Percentiles rank a stretch among this genome's conserved stretches.
phyloP scores from a whole-genome alignment of 768 basidiomycete genomes.

The Suillus occidentalis region DNA sequence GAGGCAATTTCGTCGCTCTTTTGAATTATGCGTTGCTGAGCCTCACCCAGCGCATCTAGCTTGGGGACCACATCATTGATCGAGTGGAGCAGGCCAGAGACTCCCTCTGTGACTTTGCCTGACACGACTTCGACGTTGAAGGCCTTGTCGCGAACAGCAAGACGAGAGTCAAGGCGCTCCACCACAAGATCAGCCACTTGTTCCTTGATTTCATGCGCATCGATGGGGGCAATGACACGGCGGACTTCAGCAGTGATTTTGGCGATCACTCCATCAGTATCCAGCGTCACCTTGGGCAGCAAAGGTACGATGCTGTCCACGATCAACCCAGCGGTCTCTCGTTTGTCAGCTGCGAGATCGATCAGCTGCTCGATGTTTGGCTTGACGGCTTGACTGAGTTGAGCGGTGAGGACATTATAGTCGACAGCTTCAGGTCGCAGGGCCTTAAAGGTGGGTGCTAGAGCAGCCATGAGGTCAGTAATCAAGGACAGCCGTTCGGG shows the following conservation, averaged over 20 bases:
- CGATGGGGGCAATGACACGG: conserved; percentile 70
- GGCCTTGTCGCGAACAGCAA: conserved; percentile 73
- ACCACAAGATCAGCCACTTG: conserved; percentile 88
- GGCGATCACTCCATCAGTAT: conserved; percentile 55
- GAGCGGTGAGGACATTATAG: conserved; percentile 72
- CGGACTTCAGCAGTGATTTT: conserved; percentile 71
- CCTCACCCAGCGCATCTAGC: conserved; percentile 41
- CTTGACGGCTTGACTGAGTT: conserved; percentile 82
- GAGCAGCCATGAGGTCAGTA: conserved; percentile 54
- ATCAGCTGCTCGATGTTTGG: conserved; percentile 88
- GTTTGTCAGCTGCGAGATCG: conserved; percentile 84
- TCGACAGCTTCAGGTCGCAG: conserved; percentile 69
- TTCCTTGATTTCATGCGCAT: conserved; percentile 86
- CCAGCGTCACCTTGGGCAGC: conserved; percentile 48
- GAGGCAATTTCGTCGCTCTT: conserved; percentile 38
- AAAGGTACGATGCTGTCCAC: conserved; percentile 70
- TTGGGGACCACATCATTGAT: conserved; percentile 39
- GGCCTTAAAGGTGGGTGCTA: conserved; percentile 61
- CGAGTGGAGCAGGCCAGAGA: conserved; percentile 46
- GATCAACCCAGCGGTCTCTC: conserved; percentile 82
- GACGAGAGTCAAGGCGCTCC: conserved; percentile 77
- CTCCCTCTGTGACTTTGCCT: conserved; percentile 52
- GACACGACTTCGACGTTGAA: conserved; percentile 63
- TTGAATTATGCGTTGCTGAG: conserved; percentile 42
- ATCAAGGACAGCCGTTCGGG: conserved; percentile 59